phyloP scores from a whole-genome alignment of 2,329 filamentous ascomycete species.

The Aureobasidium lini region DNA sequence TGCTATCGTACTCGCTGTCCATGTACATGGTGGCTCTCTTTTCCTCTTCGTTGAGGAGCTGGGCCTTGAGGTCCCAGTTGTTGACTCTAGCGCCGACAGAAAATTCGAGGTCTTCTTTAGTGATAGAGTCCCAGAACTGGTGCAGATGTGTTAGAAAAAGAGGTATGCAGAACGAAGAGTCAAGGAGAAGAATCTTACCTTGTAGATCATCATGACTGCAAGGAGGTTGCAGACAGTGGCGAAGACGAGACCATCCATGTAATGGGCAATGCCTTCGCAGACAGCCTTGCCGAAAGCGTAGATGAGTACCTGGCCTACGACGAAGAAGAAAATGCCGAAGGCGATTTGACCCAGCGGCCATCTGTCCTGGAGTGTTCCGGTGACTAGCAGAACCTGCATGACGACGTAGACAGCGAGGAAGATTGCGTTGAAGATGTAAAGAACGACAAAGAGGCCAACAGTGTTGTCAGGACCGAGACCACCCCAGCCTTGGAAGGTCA shows the following conservation, averaged over 20 bases:
- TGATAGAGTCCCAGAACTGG: slow-evolving; percentile 99
- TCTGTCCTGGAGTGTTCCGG: slow-evolving; percentile 83
- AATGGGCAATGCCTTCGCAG: slow-evolving; percentile 79
- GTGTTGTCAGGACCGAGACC: slow-evolving; percentile 81
- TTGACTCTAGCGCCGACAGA: slow-evolving; percentile 91
- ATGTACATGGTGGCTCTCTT: slow-evolving; percentile 65
- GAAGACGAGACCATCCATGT: slow-evolving; percentile 90
- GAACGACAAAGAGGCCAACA: slow-evolving; percentile 78
- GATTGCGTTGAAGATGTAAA: slow-evolving; percentile 86
- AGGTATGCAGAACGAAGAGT: neutral
- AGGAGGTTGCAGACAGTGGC: slow-evolving; percentile 89
- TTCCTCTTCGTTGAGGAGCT: slow-evolving; percentile 67
- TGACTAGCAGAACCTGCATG: slow-evolving; percentile 82
- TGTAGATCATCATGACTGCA: slow-evolving; percentile 99
- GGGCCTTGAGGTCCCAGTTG: slow-evolving; percentile 97
- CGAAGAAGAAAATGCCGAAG: slow-evolving; percentile 86
- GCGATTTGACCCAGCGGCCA: slow-evolving; percentile 91
- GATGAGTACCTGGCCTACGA: slow-evolving; percentile 83
- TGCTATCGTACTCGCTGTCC: slow-evolving; percentile 56
- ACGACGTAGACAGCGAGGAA: slow-evolving; percentile 77
- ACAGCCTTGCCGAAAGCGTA: slow-evolving; percentile 84
- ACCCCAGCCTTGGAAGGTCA: slow-evolving; percentile 89
- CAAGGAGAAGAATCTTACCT: slow-evolving; percentile 46
- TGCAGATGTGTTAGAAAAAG: neutral
- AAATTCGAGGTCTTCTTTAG: slow-evolving; percentile 95